A percentile compares a stretch with the other conserved stretches of the same genome.
Evolutionary conservation across 768 basidiomycete species (phyloP).

Genomic region (Terana coerulea): DNA sequence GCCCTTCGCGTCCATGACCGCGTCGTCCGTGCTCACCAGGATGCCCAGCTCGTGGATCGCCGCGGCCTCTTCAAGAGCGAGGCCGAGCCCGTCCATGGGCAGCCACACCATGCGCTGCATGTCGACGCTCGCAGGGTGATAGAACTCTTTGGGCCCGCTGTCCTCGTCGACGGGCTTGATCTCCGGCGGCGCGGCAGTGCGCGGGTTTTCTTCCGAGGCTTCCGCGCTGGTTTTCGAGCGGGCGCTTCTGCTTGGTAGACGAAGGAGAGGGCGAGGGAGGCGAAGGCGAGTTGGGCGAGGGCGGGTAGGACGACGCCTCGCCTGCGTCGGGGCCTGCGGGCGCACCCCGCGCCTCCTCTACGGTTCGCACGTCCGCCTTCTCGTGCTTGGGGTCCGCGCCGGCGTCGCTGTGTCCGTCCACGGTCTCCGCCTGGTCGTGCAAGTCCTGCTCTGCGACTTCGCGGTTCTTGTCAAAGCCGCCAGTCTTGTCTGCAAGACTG

Average conservation of each 20-base stretch:
- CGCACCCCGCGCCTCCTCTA: background rate
- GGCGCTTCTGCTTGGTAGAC: too few species aligned
- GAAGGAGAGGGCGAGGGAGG: background rate
- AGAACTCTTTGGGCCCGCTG: slow-evolving; percentile 57
- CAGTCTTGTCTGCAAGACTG: slow-evolving; percentile 69
- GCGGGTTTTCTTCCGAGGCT: background rate
- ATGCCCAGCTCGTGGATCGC: slow-evolving; percentile 53
- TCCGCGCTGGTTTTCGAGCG: too few species aligned
- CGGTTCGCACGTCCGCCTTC: too few species aligned
- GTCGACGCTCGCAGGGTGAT: slow-evolving; percentile 76
- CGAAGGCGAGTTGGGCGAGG: background rate
- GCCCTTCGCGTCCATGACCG: slow-evolving; percentile 60
- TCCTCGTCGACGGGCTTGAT: slow-evolving; percentile 25
- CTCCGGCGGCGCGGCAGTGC: slow-evolving; percentile 2
- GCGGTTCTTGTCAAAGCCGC: slow-evolving; percentile 25
- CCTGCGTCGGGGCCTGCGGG: background rate
- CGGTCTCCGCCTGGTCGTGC: slow-evolving; percentile 14
- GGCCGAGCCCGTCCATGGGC: slow-evolving; percentile 65
- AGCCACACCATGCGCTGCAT: slow-evolving; percentile 85
- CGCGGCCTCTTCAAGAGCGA: slow-evolving; percentile 61
- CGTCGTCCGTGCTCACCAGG: slow-evolving; percentile 42
- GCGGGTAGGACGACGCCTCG: slow-evolving; percentile 5
- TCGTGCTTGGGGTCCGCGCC: slow-evolving; percentile 1
- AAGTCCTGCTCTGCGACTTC: slow-evolving; percentile 17
- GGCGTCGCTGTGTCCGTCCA: background rate